Base-by-base conservation (phyloP, 192 early-diverging fungal genomes). In the Helicostylum pulchrum region DNA sequence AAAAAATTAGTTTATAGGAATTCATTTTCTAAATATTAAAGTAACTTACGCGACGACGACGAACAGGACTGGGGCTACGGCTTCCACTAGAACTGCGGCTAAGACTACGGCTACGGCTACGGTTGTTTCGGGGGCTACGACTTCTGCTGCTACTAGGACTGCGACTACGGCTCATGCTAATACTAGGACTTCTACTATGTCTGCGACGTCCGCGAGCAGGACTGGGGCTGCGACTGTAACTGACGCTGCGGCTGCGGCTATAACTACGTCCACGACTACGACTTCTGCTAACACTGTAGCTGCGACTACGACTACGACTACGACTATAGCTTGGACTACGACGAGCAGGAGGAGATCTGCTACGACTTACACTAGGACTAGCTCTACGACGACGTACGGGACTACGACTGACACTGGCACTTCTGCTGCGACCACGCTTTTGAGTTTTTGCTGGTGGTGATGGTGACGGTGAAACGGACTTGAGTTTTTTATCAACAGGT, bases 1-100 rank as follows among this genome's bases (percentile, higher is more conserved):
- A 39, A 39, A 9, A 39, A 4, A 39, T 39, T 39, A 39, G 36
- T 26, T 26, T 26, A 39, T 0, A 4, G 36, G 9, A 10, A 39
- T 39, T 39, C 9, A 4, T 39, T 9, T 9, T 39, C 5, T 39
- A 36, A 36, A 36, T 36, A 36, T 9, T 9, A 39, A 39, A 39
- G 9, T 83, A 42, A 85, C 87, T 8, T 85, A 90, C 48, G 89
- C 93, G 2, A 77, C 84, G 21, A 59, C 83, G 8, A 79, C 88
- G 12, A 88, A 84, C 54, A 68, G 76, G 47, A 49, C 90, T 7
- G 10, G 30, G 53, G 30, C 57, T 91, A 20, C 77, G 76, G 57
- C 54, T 73, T 8, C 58, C 68, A 51, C 51, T 77, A 43, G 59
- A 59, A 1, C 64, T 55, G 43, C 64, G 53, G 48, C 51, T 52